A percentile compares a stretch with the other conserved stretches of the same genome.
These are phyloP conservation scores for Euphorbia corollata DNA, from an alignment of 441 rosid species.

Conservation along the genomic window DNA sequence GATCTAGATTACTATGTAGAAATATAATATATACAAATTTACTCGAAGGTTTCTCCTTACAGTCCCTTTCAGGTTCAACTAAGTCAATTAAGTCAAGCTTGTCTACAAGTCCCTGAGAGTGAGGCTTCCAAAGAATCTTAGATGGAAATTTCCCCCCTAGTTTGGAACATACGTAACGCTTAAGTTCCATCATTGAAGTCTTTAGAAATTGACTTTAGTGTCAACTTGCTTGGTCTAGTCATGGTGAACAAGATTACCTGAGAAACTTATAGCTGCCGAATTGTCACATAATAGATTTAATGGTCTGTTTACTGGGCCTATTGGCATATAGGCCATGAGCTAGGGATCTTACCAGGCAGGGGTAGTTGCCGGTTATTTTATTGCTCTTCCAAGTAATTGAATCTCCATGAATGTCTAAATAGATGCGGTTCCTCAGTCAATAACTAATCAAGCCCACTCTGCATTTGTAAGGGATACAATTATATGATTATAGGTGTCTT, in stretches of 20 bases:
- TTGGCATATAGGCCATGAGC: background rate
- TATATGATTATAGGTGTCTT: background rate
- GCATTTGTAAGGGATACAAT: slow-evolving; percentile 5
- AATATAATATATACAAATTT: background rate
- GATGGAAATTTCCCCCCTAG: background rate
- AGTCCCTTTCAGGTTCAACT: background rate
- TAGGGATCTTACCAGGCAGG: background rate
- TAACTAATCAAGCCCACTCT: background rate
- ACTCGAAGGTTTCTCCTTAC: background rate
- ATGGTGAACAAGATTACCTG: background rate
- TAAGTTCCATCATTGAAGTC: background rate
- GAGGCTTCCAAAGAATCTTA: background rate
- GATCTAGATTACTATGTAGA: background rate
- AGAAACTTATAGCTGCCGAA: background rate
- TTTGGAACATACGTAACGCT: background rate
- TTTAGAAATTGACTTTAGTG: background rate
- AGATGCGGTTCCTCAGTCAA: background rate
- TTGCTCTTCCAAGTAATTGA: background rate
- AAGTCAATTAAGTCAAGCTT: background rate
- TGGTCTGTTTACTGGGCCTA: background rate
- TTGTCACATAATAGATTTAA: background rate
- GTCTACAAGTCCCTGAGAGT: background rate
- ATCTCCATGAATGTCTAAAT: background rate
- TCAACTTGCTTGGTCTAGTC: background rate
- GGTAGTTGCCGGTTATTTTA: background rate